Conservation (phyloP, 1,284 basidiomycete genomes). For the Anthracocystis panici-leucophaei region DNA sequence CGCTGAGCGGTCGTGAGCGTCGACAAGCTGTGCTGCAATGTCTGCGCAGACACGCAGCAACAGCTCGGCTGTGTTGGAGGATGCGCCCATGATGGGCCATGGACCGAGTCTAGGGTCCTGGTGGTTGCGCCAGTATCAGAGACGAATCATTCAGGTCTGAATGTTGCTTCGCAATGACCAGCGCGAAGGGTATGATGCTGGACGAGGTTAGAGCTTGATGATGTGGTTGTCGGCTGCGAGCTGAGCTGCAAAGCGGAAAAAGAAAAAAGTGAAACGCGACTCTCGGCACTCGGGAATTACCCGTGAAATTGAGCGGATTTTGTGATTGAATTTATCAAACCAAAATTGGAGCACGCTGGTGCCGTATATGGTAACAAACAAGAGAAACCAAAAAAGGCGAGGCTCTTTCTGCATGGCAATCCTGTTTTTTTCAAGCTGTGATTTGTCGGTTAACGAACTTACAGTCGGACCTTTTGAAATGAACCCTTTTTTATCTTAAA, state of each 20-base stretch:
- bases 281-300: slow-evolving; percentile 25
- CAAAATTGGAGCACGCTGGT: not conserved
- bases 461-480: too few species aligned
- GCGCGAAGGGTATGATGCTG: not conserved
- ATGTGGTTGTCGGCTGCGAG: not conserved
- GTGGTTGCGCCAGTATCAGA: not conserved
- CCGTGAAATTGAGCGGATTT: not conserved
- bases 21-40: slow-evolving; percentile 92
- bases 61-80: slow-evolving; percentile 80
- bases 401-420: not conserved
- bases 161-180: not conserved
- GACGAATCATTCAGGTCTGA: not conserved
- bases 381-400: not conserved
- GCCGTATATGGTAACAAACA: slow-evolving; percentile 7
- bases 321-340: not conserved
- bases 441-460: not conserved
- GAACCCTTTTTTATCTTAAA: too few species aligned
- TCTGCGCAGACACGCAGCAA: slow-evolving; percentile 92
- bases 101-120: not conserved
- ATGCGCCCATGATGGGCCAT: slow-evolving; percentile 46
- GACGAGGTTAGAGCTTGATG: not conserved
- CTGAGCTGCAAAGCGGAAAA: not conserved
- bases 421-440: too few species aligned
- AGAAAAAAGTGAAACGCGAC: slow-evolving; percentile 9
- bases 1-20: slow-evolving; percentile 78